phyloP scores from a whole-genome alignment of 108 stramenopile species.

The Mediolabrus comicus region DNA sequence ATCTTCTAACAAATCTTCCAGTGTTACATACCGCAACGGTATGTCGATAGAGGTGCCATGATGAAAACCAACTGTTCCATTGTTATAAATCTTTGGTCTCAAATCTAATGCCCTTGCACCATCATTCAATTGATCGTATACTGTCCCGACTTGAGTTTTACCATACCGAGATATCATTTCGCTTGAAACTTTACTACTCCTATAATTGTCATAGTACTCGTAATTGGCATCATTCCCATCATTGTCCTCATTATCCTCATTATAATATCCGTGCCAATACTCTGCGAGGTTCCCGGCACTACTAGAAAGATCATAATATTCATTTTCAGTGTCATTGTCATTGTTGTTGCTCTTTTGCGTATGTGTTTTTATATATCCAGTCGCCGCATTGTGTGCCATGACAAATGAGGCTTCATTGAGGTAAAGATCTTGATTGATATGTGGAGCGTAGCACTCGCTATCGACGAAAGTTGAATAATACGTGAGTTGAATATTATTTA shows the following conservation, averaged over 20 bases:
- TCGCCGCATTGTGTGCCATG: constrained; percentile 77
- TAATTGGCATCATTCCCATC: no score
- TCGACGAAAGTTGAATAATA: no score
- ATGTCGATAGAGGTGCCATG: constrained; percentile 64
- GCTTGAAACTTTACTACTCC: constrained; percentile 14
- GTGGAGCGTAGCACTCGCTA: constrained; percentile 64
- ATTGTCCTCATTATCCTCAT: background rate
- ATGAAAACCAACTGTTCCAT: constrained; percentile 66
- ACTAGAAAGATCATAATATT: background rate
- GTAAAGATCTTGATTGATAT: constrained; percentile 35
- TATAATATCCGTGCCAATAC: no score
- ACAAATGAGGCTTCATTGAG: constrained; percentile 60
- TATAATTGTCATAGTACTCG: background rate
- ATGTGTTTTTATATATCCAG: constrained; percentile 62
- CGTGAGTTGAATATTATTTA: no score
- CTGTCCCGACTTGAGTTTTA: constrained; percentile 65
- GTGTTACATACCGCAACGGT: constrained; percentile 28
- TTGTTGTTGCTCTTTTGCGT: background rate
- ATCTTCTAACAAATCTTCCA: constrained; percentile 49
- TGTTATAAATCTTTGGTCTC: constrained; percentile 59
- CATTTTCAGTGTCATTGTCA: background rate
- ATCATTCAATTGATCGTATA: constrained; percentile 66
- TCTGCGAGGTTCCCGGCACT: background rate
- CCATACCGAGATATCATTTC: constrained; percentile 52
- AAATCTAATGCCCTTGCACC: constrained; percentile 76